Base-by-base conservation (phyloP, 2,329 filamentous ascomycete genomes). In the Malbranchea zuffiana region DNA sequence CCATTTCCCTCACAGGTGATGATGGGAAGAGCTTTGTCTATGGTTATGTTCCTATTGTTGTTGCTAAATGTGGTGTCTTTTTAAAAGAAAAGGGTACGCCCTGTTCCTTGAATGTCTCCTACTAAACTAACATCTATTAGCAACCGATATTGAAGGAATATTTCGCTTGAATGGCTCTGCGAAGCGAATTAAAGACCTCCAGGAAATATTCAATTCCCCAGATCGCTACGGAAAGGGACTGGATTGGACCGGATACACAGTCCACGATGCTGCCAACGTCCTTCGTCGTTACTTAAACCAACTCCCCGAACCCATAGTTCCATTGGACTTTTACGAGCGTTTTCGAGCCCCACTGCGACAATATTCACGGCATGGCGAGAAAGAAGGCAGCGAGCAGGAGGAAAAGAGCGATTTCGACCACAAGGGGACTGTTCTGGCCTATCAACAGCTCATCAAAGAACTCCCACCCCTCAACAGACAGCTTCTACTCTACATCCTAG, bases 201-300 rank as follows among this genome's bases (percentile, higher is more conserved):
- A 92, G 60, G 76, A 73, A 18, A 74, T 85, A 3, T 98, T 98
- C 61, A 84, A 96, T 61, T 93, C 88, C 0, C 90, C 90, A 26
- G 85, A 93, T 52, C 75, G 87, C 50, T 98, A 94, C 58, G 90
- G 90, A 37, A 98, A 98, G 62, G 90, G 90, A 11, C 71, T 98
- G 17, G 83, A 94, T 51, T 98, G 90, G 90, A 82, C 85, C 31
- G 90, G 90, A 31, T 98, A 94, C 59, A 98, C 90, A 0, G 90
- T 98, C 27, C 90, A 98, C 61, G 90, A 98, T 70, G 90, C 90
- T 17, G 87, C 90, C 51, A 98, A 96, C 55, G 88, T 98, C 43
- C 72, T 98, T 29, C 80, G 90, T 44, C 78, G 90, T 50, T 98
- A 98, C 57, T 77, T 98, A 44, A 96, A 96, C 60, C 84, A 94